Conservation (phyloP, 2,329 filamentous ascomycete species). For the Arthroderma sp. region DNA sequence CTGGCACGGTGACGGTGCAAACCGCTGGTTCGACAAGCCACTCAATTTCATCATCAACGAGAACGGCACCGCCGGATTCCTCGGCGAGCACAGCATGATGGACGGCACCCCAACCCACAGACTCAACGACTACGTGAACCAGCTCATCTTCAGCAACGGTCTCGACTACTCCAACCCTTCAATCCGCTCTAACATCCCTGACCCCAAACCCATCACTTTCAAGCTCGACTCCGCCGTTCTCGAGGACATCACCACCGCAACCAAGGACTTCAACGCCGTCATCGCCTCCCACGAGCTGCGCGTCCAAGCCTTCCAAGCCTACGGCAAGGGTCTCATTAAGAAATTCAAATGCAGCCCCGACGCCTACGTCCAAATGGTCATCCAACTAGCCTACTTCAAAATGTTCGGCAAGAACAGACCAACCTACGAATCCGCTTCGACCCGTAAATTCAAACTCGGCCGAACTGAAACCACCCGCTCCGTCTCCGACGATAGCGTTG, state of each 20-base stretch:
- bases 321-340: slow-evolving; percentile 97
- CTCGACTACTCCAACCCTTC: slow-evolving; percentile 71
- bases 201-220: slow-evolving; percentile 67
- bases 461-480: slow-evolving; percentile 91
- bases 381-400: slow-evolving; percentile 95
- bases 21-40: slow-evolving; percentile 97
- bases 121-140: slow-evolving; percentile 85
- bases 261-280: slow-evolving; percentile 63
- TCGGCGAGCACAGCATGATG: slow-evolving; percentile 99
- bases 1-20: slow-evolving; percentile 94
- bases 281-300: slow-evolving; percentile 82
- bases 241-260: slow-evolving; percentile 64
- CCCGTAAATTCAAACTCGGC: slow-evolving; percentile 87
- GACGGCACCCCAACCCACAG: slow-evolving; percentile 96
- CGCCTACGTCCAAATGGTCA: slow-evolving; percentile 96
- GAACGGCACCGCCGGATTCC: slow-evolving; percentile 94
- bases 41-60: slow-evolving; percentile 97
- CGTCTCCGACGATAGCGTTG: slow-evolving; percentile 80
- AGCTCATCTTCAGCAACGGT: slow-evolving; percentile 85
- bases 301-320: slow-evolving; percentile 91
- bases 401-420: slow-evolving; percentile 98
- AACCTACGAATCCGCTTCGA: slow-evolving; percentile 93
- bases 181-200: slow-evolving; percentile 69
- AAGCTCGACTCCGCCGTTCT: slow-evolving; percentile 60
- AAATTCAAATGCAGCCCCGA: slow-evolving; percentile 98